These are phyloP conservation scores for Populus nigra DNA, from an alignment of 345 rosid species.

Conservation along the genomic window DNA sequence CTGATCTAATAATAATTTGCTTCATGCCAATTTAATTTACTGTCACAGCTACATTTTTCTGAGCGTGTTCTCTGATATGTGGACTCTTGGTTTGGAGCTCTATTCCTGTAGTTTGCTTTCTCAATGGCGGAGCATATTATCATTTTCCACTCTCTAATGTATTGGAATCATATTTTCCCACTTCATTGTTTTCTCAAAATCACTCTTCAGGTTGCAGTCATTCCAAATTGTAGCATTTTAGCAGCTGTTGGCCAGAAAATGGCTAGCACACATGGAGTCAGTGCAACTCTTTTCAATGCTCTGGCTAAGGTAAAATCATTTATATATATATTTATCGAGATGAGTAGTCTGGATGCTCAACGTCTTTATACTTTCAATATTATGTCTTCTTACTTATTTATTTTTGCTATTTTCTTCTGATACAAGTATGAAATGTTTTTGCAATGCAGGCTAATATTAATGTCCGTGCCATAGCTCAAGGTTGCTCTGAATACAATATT, in stretches of 20 bases:
- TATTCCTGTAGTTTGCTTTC: neutral
- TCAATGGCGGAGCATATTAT: neutral
- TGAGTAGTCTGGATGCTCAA: neutral
- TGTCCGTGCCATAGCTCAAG: conserved; percentile 97
- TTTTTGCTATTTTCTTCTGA: neutral
- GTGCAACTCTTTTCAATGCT: conserved; percentile 95
- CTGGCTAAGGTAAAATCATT: conserved; percentile 71
- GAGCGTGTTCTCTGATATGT: neutral
- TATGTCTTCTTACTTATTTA: neutral
- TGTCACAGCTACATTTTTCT: neutral
- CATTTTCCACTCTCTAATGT: neutral
- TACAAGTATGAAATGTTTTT: neutral
- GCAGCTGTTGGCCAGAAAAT: conserved; percentile 98
- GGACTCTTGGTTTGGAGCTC: neutral
- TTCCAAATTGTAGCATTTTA: conserved; percentile 90
- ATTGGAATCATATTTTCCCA: conserved; percentile 6
- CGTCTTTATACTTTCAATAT: neutral
- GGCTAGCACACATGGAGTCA: conserved; percentile 99
- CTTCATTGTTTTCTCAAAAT: conserved; percentile 15
- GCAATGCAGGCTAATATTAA: conserved; percentile 85
- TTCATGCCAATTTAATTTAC: neutral
- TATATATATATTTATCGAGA: neutral
- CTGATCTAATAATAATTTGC: neutral
- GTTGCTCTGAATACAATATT: conserved; percentile 95
- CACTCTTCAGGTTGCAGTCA: conserved; percentile 60